phyloP scores from a whole-genome alignment of 305 asterid genomes.

The Plantago lanceolata region DNA sequence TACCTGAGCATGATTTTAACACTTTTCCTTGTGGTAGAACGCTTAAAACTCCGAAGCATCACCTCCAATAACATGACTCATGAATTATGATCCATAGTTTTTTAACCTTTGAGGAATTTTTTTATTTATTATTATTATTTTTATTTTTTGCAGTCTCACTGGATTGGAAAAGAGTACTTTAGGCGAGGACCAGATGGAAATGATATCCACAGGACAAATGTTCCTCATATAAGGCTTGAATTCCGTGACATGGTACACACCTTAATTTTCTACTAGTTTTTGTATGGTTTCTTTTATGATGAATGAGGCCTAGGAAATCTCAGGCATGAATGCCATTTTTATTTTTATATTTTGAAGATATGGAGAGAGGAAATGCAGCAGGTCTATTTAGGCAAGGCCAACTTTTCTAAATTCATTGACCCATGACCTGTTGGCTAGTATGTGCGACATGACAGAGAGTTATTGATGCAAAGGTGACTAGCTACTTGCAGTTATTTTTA shows the following conservation, averaged over 20 bases:
- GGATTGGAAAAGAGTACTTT: constrained; percentile 87
- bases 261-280: neutral
- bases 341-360: constrained; percentile 43
- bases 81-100: too few relatives aligned
- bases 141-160: constrained; percentile 72
- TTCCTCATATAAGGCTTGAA: constrained; percentile 91
- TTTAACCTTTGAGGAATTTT: neutral
- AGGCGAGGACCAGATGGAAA: constrained; percentile 90
- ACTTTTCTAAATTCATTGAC: constrained; percentile 47
- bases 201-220: constrained; percentile 91
- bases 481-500: neutral
- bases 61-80: too few relatives aligned
- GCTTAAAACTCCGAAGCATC: too few relatives aligned
- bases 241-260: constrained; percentile 82
- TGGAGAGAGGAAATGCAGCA: constrained; percentile 93
- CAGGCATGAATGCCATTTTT: constrained; percentile 3
- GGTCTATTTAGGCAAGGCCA: constrained; percentile 70
- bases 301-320: constrained; percentile 6
- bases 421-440: constrained; percentile 42
- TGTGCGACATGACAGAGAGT: constrained; percentile 4
- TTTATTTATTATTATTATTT: constrained; percentile 13
- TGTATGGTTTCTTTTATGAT: constrained; percentile 8
- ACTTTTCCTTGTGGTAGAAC: too few relatives aligned
- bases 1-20: too few relatives aligned
- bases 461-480: constrained; percentile 22